A percentile compares a stretch with the other conserved stretches of the same genome.
Conservation (phyloP, 305 asterid species). For the Rubia peregrina region DNA sequence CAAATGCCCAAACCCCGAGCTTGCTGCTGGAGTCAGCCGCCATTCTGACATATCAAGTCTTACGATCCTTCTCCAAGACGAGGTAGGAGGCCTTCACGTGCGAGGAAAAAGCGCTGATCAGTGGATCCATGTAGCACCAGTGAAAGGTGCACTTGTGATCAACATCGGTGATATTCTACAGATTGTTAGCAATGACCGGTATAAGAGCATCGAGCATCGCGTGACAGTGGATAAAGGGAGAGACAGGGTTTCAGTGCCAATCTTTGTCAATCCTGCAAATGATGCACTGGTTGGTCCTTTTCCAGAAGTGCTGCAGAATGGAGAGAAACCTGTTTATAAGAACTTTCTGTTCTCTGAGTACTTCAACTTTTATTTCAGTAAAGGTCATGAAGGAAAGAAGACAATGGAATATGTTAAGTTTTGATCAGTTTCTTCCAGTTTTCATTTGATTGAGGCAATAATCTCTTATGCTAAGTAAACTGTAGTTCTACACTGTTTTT, state of each 20-base stretch:
- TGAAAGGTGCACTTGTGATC: constrained; percentile 36
- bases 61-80: constrained; percentile 41
- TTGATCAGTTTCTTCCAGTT: constrained; percentile 16
- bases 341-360: constrained; percentile 37
- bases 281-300: constrained; percentile 39
- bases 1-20: constrained; percentile 32
- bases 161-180: constrained; percentile 45
- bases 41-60: constrained; percentile 37
- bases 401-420: constrained; percentile 41
- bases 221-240: constrained; percentile 28
- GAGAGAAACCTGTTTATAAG: constrained; percentile 37
- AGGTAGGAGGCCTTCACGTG: constrained; percentile 45
- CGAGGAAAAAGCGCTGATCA: constrained; percentile 18
- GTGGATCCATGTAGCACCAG: constrained; percentile 43
- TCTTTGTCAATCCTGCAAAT: constrained; percentile 35
- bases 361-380: constrained; percentile 41
- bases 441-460: background rate
- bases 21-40: constrained; percentile 34
- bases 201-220: constrained; percentile 52
- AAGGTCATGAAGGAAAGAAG: constrained; percentile 46
- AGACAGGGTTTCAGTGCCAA: constrained; percentile 42
- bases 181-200: constrained; percentile 46
- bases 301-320: constrained; percentile 32
- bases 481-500: no score
- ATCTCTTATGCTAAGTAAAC: background rate